Evolutionary conservation across 2,329 filamentous ascomycete genomes (phyloP), one percentile per base, ranked within the genome.

Genomic region (Arthrobotrys iridis): DNA sequence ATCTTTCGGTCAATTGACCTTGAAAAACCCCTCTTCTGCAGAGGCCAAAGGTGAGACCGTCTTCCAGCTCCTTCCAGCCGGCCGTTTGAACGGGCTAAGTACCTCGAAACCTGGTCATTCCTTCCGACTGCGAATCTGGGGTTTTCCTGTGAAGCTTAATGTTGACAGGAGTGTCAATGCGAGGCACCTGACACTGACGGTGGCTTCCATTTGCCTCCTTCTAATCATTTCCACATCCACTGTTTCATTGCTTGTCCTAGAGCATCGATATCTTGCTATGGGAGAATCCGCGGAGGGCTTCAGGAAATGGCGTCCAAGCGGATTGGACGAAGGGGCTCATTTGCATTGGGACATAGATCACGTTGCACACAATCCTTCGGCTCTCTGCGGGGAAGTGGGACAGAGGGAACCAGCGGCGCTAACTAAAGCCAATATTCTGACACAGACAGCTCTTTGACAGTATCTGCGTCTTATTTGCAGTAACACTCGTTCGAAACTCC

Each of bases 301-400:
- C 43, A 48, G 30, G 30, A 55, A 37, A 35, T 20, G n/a, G 41
- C 20, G 40, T 52, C 48, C 22, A 43, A 45, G 41, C 68, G 48
- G 22, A 59, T 59, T 65, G 41, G 41, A 43, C 15, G 35, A 65
- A 40, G 43, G 48, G 28, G 60, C 30, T 24, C 41, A 28, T 64
- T 52, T 30, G 48, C 67, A 65, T 65, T 72, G 50, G 35, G 48
- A 52, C 11, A 48, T 3, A 37, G 62, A 67, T 74, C 70, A 74
- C 70, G 70, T 74, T 74, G 45, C 43, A 57, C 70, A 66, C 70
- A 30, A 74, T 74, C 52, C 60, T 74, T 74, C 57, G 30, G 67
- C 35, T 66, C 67, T 74, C 41, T 73, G 70, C 70, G 70, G 70
- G 70, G 70, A 74, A 67, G 70, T 67, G 70, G 70, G 62, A 67